Conservation (phyloP, 306 rosid genomes). For the Quillaja saponaria region DNA sequence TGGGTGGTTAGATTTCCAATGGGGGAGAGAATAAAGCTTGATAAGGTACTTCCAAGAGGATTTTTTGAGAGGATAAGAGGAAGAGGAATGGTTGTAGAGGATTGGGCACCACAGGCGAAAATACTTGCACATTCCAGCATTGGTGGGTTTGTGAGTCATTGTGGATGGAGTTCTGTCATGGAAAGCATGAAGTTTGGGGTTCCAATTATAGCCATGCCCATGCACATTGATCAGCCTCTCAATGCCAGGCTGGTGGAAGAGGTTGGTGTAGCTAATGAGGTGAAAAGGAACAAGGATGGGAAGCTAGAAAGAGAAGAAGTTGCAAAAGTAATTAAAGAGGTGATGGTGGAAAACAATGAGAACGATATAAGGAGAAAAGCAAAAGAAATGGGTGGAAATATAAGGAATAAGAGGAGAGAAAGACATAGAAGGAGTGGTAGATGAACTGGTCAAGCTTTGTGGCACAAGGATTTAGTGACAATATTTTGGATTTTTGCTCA, state of each 20-base stretch:
- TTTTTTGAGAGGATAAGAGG: constrained; percentile 31
- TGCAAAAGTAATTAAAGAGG: constrained; percentile 4
- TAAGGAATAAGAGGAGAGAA: constrained; percentile 16
- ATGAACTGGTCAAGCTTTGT: constrained; percentile 23
- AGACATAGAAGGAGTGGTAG: constrained; percentile 20
- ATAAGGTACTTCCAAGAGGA: constrained; percentile 28
- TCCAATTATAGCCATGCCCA: constrained; percentile 32
- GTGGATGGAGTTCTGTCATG: constrained; percentile 36
- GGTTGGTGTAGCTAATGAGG: constrained; percentile 20
- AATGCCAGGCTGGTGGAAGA: constrained; percentile 29
- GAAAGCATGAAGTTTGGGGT: constrained; percentile 39
- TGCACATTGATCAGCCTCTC: constrained; percentile 30
- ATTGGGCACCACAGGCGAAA: constrained; percentile 28
- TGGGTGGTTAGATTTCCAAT: constrained; percentile 37
- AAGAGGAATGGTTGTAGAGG: constrained; percentile 31
- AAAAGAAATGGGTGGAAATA: constrained; percentile 1
- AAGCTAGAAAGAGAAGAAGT: constrained; percentile 4
- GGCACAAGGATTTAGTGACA: neutral
- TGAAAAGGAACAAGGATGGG: constrained; percentile 4
- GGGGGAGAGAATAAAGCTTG: constrained; percentile 5
- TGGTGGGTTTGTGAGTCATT: constrained; percentile 37
- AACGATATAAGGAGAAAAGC: constrained; percentile 16
- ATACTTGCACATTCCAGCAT: constrained; percentile 10
- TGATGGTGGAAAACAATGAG: constrained; percentile 7
- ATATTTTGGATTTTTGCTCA: too few species aligned